Base-by-base conservation (phyloP, 345 rosid genomes). In the Clausena lansium region DNA sequence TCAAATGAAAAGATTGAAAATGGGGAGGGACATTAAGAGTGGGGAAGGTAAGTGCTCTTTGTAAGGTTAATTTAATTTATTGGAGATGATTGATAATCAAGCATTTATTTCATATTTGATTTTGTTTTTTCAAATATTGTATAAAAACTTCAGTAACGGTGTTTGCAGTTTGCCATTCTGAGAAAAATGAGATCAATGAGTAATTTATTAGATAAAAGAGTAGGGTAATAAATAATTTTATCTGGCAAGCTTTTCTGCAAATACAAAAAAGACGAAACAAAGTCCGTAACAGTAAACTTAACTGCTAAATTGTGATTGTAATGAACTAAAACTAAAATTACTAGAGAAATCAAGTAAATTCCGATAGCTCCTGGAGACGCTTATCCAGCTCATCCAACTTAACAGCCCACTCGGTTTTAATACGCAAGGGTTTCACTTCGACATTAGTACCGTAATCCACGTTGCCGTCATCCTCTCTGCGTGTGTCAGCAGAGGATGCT, bases 391-490 rank as follows among this genome's bases (percentile, higher is more conserved):
- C 79, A 8, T 84, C 76, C 67, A 86, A 76, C 70, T 67, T 73
- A 9, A 33, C 73, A 52, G 36, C 77, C 89, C 89, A 86, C 30
- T 76, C 81, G 25, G 64, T 69, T 79, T 80, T 84, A 72, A 86
- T 60, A 38, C 74, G 27, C 78, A 86, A 17, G 33, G 87, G 80
- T 80, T 76, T 84, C n/a, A 84, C 79, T 45, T 45, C 17, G 50
- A 45, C 50, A 3, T 13, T 45, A 45, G 78, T 74, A 67, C 74
- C 55, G 22, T 60, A 69, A 67, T 80, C 78, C 71, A 39, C 61
- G 13, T n/a, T 66, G 27, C 54, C 59, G 19, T 66, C 59, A 5
- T 70, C 81, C 30, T 74, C 81, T n/a, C 32, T 73, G 58, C 6
- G 14, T 33, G 71, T 7, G 14, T 67, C 65, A 0, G 58, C 63